phyloP scores from a whole-genome alignment of 2,329 filamentous ascomycete genomes.

The Diaporthe velutina region DNA sequence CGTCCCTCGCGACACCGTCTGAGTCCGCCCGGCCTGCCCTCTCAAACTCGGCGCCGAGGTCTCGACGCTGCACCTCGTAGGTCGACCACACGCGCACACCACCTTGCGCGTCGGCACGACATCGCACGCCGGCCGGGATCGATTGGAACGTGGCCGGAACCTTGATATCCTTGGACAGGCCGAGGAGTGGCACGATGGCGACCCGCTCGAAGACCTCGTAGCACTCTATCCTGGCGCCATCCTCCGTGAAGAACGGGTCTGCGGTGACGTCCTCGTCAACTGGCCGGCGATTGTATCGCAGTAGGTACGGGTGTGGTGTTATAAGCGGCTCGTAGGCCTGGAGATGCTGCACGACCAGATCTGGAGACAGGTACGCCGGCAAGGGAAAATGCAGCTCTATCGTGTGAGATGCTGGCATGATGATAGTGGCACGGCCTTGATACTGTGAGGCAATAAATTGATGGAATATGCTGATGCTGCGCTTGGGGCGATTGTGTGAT shows the following conservation, averaged over 20 bases:
- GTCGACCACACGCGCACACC: slow-evolving; percentile 58
- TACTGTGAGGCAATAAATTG: not conserved
- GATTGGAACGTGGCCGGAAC: slow-evolving; percentile 60
- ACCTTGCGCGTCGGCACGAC: slow-evolving; percentile 56
- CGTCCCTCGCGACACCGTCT: slow-evolving; percentile 20
- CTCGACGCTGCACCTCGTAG: slow-evolving; percentile 48
- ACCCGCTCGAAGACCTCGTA: slow-evolving; percentile 52
- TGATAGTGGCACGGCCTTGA: slow-evolving; percentile 5
- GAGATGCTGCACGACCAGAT: slow-evolving; percentile 53
- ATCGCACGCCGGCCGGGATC: slow-evolving; percentile 56
- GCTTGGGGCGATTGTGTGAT: not conserved
- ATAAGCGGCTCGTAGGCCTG: slow-evolving; percentile 40
- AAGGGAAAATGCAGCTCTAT: slow-evolving; percentile 57
- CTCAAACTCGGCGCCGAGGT: slow-evolving; percentile 31
- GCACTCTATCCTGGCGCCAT: slow-evolving; percentile 35
- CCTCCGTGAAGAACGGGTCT: slow-evolving; percentile 39
- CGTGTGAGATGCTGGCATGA: slow-evolving; percentile 50
- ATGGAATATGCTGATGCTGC: not conserved
- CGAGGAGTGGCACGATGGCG: slow-evolving; percentile 54
- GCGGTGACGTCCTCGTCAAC: slow-evolving; percentile 39
- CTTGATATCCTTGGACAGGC: slow-evolving; percentile 51
- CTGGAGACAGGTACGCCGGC: slow-evolving; percentile 54
- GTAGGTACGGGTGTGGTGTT: slow-evolving; percentile 38
- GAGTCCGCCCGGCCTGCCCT: slow-evolving; percentile 41
- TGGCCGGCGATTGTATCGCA: slow-evolving; percentile 30